Evolutionary conservation across 805 yeast genomes (phyloP).

Genomic region (Saccharomycopsis olivae): DNA sequence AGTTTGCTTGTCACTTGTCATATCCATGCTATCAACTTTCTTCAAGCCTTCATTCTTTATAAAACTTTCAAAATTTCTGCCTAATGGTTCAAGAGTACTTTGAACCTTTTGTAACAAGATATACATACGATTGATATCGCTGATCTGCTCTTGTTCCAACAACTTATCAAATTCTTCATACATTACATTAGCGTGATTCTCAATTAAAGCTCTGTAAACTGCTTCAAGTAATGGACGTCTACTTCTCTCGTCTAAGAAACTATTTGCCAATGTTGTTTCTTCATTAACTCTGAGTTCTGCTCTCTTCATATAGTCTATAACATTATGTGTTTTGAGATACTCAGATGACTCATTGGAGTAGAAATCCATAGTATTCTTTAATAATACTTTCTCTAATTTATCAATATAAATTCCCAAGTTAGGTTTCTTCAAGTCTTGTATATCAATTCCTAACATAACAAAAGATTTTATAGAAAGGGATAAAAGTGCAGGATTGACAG

Average conservation of each 20-base stretch:
- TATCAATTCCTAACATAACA: slow-evolving; percentile 84
- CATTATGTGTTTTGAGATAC: slow-evolving; percentile 63
- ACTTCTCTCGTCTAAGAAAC: slow-evolving; percentile 79
- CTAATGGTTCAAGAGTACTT: slow-evolving; percentile 66
- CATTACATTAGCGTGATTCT: slow-evolving; percentile 64
- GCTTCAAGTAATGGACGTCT: slow-evolving; percentile 66
- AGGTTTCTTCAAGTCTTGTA: slow-evolving; percentile 77
- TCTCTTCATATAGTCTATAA: slow-evolving; percentile 81
- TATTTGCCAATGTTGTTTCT: slow-evolving; percentile 68
- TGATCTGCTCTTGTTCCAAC: slow-evolving; percentile 59
- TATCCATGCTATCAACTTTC: slow-evolving; percentile 44
- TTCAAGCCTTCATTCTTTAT: slow-evolving; percentile 55
- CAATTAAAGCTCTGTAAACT: slow-evolving; percentile 66
- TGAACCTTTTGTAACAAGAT: slow-evolving; percentile 68
- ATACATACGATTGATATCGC: slow-evolving; percentile 72
- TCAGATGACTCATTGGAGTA: slow-evolving; percentile 49
- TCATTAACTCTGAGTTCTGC: slow-evolving; percentile 77
- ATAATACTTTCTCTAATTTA: slow-evolving; percentile 67
- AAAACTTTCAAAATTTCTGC: slow-evolving; percentile 60
- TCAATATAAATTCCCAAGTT: slow-evolving; percentile 74
- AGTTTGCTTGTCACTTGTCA: slow-evolving; percentile 14
- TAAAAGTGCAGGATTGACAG: slow-evolving; percentile 54
- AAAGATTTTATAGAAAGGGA: slow-evolving; percentile 74
- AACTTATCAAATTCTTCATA: slow-evolving; percentile 69
- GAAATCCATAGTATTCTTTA: slow-evolving; percentile 50